Evolutionary conservation across 768 basidiomycete species (phyloP), one percentile per base, ranked within the genome.

Genomic region (Leucosporidium scottii): DNA sequence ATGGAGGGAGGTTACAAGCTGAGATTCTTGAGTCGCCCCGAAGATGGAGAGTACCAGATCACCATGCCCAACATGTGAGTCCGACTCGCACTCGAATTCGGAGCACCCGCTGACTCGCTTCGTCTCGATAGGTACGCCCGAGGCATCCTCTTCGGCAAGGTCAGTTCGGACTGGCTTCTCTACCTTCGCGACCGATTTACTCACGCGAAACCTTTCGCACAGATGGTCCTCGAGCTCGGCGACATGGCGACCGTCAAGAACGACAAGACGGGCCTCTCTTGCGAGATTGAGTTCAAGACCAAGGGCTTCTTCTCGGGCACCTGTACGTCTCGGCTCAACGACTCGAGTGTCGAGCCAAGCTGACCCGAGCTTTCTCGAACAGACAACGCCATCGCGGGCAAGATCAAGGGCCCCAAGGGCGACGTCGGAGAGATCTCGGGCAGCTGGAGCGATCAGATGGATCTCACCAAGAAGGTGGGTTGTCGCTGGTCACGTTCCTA

Each of bases 271-370:
- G 85, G 85, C 25, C 77, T 90, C 69, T 80, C 77, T 56, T 90
- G 89, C 68, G 92, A 94, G 76, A 80, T 98, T 47, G 92, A 97
- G 73, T 99, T 98, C 82, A 98, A 97, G 83, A 93, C 93, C 50
- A 98, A 96, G 90, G 94, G 94, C 25, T 97, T 94, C 83, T 96
- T 97, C 79, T 93, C 92, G 1, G 96, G 96, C 28, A 88, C 89
- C 10, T 64, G 57, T 58, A 39, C 5, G 57, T 12, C 8, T 36
- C 17, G 18, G 12, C 18, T 4, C 17, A 34, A 13, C 27, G 10
- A 4, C 30, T 12, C 28, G 17, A 9, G 23, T 31, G 21, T 31
- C 10, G 23, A 25, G 34, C 20, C 9, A 12, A 23, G 50, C 50
- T 51, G n/a, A 51, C n/a, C 4, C 21, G 6, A 23, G 50, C 15